Conservation (phyloP, 345 rosid species). For the Boechera stricta region DNA sequence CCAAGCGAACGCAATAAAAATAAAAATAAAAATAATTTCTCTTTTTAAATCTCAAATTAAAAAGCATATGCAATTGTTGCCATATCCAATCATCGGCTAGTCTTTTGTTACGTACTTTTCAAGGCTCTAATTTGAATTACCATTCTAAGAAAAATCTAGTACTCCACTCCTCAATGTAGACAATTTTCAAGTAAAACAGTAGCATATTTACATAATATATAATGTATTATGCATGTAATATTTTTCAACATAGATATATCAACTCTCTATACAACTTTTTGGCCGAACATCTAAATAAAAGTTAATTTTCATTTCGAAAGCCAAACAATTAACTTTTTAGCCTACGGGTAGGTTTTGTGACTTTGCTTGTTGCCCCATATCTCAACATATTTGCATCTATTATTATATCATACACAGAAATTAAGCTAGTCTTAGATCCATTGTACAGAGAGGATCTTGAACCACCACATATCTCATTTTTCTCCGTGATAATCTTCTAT, state of each 20-base stretch:
- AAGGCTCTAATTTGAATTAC: background rate
- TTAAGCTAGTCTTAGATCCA: background rate
- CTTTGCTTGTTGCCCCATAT: constrained; percentile 19
- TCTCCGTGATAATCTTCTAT: background rate
- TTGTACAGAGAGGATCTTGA: background rate
- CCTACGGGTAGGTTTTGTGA: constrained; percentile 6
- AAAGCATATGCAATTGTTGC: background rate
- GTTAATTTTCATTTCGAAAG: background rate
- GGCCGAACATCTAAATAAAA: constrained; percentile 9
- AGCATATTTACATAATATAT: background rate
- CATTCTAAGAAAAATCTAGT: background rate
- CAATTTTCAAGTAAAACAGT: background rate
- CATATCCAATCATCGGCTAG: background rate
- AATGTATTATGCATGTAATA: background rate
- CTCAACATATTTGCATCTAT: background rate
- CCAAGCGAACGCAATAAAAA: background rate
- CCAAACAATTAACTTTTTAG: constrained; percentile 13
- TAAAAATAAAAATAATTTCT: background rate
- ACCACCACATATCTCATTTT: background rate
- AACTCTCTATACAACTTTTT: background rate
- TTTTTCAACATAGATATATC: background rate
- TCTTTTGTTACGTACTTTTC: background rate
- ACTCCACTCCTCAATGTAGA: background rate
- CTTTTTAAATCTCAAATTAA: background rate
- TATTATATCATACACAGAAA: background rate